Conservation (phyloP, 495 filamentous ascomycete species). For the Neurospora sp. region DNA sequence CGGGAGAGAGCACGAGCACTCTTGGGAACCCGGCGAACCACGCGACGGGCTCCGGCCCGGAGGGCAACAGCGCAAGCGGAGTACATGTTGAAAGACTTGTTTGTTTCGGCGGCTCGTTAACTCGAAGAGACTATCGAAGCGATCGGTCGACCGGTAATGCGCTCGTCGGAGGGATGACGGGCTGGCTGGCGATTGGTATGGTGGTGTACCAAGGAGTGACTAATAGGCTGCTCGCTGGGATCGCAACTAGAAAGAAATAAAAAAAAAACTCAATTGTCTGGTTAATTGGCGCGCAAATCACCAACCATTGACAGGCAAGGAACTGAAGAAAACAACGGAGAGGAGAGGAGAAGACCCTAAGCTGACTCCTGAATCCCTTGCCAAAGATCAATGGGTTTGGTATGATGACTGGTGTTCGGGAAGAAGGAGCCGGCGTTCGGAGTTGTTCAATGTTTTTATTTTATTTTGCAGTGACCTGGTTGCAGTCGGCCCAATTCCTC, state of each 20-base stretch:
- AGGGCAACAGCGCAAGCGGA: conserved; percentile 29
- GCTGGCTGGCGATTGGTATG: neutral
- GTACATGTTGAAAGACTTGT: conserved; percentile 17
- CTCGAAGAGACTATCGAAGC: neutral
- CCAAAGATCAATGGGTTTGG: conserved; percentile 12
- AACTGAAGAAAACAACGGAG: conserved; percentile 2
- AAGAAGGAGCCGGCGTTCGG: conserved; percentile 4
- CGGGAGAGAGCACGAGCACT: conserved; percentile 17
- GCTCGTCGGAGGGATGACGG: neutral
- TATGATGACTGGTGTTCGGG: conserved; percentile 5
- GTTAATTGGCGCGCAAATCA: conserved; percentile 14
- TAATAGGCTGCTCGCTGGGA: neutral
- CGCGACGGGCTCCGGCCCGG: conserved; percentile 34
- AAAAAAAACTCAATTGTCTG: neutral
- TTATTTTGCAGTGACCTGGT: neutral
- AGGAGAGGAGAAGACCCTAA: conserved; percentile 11
- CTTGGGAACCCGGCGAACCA: conserved; percentile 24
- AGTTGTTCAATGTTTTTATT: conserved; percentile 7
- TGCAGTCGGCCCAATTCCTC: neutral
- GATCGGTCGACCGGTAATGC: neutral
- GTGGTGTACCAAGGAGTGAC: neutral
- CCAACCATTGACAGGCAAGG: conserved; percentile 17
- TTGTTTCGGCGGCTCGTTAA: neutral
- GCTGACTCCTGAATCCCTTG: conserved; percentile 11
- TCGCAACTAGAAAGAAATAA: neutral